A percentile compares a stretch with the other conserved stretches of the same genome.
These are phyloP conservation scores for Paramecium sexaurelia DNA, from an alignment of 73 alveolate genomes.

Conservation along the genomic window DNA sequence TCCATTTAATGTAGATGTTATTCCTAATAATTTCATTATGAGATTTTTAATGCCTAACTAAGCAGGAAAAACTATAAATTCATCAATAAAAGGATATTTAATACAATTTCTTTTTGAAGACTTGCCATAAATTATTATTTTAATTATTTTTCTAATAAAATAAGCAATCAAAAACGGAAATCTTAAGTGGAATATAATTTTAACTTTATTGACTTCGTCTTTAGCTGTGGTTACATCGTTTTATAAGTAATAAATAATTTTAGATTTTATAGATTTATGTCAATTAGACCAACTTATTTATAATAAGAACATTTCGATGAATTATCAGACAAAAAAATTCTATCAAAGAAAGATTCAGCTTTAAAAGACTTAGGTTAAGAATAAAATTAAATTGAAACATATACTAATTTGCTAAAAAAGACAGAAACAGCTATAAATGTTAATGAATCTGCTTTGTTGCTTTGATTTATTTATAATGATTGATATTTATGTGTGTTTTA, in stretches of 20 bases:
- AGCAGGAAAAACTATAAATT: conserved; percentile 62
- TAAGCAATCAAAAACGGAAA: conserved; percentile 13
- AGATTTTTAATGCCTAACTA: conserved; percentile 58
- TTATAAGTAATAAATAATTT: background rate
- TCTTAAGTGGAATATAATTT: background rate
- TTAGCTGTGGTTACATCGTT: background rate
- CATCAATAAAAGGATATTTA: conserved; percentile 11
- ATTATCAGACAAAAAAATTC: conserved; percentile 4
- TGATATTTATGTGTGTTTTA: too few species aligned
- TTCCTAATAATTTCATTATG: conserved; percentile 56
- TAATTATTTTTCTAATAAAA: background rate
- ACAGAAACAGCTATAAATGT: background rate
- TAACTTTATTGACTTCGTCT: background rate
- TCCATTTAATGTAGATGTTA: conserved; percentile 60
- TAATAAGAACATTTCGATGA: background rate
- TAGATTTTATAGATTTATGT: conserved; percentile 9
- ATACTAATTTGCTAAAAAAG: background rate
- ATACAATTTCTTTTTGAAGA: background rate
- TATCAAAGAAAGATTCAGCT: background rate
- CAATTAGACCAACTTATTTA: conserved; percentile 17
- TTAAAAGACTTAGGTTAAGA: background rate
- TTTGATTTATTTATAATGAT: background rate
- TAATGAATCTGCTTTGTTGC: background rate
- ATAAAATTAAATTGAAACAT: background rate
- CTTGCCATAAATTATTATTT: background rate